These are phyloP conservation scores for Cryptococcus amylolentus DNA, from an alignment of 1,284 basidiomycete species.

Conservation along the genomic window DNA sequence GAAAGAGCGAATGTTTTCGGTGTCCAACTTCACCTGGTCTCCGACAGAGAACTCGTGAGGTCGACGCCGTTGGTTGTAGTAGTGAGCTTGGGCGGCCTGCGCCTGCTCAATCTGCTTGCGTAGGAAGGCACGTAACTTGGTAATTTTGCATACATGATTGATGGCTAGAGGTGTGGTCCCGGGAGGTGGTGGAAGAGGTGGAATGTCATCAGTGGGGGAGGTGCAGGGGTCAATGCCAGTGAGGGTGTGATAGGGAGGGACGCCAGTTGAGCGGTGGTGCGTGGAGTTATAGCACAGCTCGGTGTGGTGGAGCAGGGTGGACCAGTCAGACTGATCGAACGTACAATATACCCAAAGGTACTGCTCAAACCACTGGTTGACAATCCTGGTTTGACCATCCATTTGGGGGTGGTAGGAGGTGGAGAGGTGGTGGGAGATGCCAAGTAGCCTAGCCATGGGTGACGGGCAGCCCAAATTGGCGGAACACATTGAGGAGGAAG, in stretches of 20 bases:
- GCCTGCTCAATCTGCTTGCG: background rate
- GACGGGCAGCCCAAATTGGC: slow-evolving; percentile 36
- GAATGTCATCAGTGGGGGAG: background rate
- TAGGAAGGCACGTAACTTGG: background rate
- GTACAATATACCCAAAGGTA: slow-evolving; percentile 34
- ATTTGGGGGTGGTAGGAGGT: slow-evolving; percentile 52
- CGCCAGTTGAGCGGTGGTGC: slow-evolving; percentile 31
- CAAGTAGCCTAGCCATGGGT: too few relatives aligned
- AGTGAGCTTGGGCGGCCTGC: background rate
- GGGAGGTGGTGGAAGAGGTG: too few relatives aligned
- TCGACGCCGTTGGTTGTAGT: slow-evolving; percentile 21
- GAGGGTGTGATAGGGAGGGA: slow-evolving; percentile 51
- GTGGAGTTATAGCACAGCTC: slow-evolving; percentile 56
- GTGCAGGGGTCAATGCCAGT: slow-evolving; percentile 17
- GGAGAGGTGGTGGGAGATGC: too few relatives aligned
- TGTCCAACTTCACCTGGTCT: slow-evolving; percentile 47
- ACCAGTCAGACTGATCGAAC: slow-evolving; percentile 53
- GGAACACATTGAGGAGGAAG: slow-evolving; percentile 14
- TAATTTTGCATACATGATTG: background rate
- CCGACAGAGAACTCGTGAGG: slow-evolving; percentile 15
- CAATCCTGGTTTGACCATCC: slow-evolving; percentile 50
- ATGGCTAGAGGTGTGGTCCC: background rate
- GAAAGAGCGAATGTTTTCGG: slow-evolving; percentile 47
- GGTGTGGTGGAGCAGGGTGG: slow-evolving; percentile 49
- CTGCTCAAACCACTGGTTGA: slow-evolving; percentile 54